Base-by-base conservation (phyloP, 139 green algal species). In the Volvox reticuliferus region DNA sequence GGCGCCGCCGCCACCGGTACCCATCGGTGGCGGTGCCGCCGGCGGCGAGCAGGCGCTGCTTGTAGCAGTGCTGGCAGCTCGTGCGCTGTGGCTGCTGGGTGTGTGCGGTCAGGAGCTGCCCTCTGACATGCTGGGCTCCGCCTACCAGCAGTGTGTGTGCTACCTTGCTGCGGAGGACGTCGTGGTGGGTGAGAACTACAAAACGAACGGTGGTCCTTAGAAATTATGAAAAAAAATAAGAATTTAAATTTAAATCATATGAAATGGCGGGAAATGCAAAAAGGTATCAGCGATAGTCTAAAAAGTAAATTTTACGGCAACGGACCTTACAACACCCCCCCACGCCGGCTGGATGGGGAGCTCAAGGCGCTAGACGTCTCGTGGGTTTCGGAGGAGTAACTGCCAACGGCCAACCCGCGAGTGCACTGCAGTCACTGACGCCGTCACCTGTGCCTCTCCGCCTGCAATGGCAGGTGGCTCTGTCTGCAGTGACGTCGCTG, bases 81-180 rank as follows among this genome's bases (percentile, higher is more conserved):
- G 96, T 19, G 95, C 96, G 20, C 92, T 98, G 62, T 98, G 96
- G 96, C 95, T 98, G 65, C 65, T 98, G 36, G 96, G 96, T 1
- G 93, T 96, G 44, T 98, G 96, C 80, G 95, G 95, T 78, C 55
- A 44, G 1, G 96, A 97, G 81, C 92, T 98, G 30, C 87, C 88
- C 12, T 61, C 79, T 0, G 77, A 89, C 79, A 80, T 93, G 36
- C 97, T 95, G 96, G 62, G 62, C 5, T 93, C 93, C 44, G 96
- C 95, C 0, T 96, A 94, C 75, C 69, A 85, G 17, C 88, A 96
- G 50, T 83, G 89, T 18, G 94, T 94, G 19, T 73, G 79, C 9
- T 94, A 98, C 86, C 93, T 98, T 55, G 76, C 44, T 0, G 61
- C 88, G 17, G 12, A 76, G 18, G 96, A 98, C 76, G 68, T 97